Percentiles rank a stretch among this genome's conserved stretches.
Conservation (phyloP, 805 yeast species). For the Lachancea fermentati region DNA sequence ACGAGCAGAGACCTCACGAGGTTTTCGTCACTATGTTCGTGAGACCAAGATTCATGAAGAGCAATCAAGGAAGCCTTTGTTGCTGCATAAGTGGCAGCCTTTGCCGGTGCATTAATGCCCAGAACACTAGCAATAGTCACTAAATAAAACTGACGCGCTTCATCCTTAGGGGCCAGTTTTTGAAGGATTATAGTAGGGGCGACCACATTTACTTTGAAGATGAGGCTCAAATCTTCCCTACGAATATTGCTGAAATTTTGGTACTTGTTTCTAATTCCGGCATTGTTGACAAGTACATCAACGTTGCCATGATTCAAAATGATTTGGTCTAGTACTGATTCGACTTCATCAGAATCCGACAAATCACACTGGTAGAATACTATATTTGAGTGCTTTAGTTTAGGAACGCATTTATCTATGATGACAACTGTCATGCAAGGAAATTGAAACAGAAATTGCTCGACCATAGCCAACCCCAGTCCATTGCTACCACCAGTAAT, state of each 20-base stretch:
- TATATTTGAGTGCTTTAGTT: constrained; percentile 26
- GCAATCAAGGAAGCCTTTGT: constrained; percentile 81
- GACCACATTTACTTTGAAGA: constrained; percentile 58
- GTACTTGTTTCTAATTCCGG: constrained; percentile 60
- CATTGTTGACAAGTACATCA: constrained; percentile 73
- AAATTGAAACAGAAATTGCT: constrained; percentile 14
- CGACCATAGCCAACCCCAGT: constrained; percentile 29
- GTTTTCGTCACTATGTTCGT: constrained; percentile 51
- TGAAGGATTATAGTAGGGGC: constrained; percentile 65
- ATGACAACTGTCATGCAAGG: constrained; percentile 26
- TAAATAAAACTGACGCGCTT: constrained; percentile 56
- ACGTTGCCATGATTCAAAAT: constrained; percentile 37
- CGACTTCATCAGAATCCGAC: constrained; percentile 41
- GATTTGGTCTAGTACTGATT: constrained; percentile 37
- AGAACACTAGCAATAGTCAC: constrained; percentile 75
- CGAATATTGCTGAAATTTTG: constrained; percentile 45
- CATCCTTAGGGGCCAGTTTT: constrained; percentile 50
- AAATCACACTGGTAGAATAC: constrained; percentile 62
- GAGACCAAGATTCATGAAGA: constrained; percentile 73
- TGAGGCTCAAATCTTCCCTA: constrained; percentile 48
- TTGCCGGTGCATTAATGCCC: constrained; percentile 76
- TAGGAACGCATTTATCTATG: constrained; percentile 15
- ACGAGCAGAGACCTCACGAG: constrained; percentile 63
- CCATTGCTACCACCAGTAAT: constrained; percentile 39
- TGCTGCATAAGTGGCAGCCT: constrained; percentile 74